phyloP scores from a whole-genome alignment of 257 asterid species.

The Eustoma russellianum region DNA sequence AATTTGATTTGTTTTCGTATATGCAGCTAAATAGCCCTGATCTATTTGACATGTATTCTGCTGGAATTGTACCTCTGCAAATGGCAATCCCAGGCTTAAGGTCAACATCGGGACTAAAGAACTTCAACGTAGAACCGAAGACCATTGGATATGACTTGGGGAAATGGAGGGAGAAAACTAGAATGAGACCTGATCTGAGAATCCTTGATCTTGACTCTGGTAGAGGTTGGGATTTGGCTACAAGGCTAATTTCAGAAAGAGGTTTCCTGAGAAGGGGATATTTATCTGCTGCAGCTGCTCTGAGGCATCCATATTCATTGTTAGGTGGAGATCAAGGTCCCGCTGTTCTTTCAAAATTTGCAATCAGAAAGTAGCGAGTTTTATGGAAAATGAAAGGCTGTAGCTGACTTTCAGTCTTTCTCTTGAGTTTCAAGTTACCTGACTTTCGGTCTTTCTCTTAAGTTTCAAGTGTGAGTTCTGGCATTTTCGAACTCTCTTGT shows the following conservation, averaged over 20 bases:
- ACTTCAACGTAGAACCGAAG: slow-evolving; percentile 70
- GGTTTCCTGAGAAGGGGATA: slow-evolving; percentile 49
- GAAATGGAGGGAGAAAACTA: slow-evolving; percentile 72
- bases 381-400: slow-evolving; percentile 10
- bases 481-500: no score
- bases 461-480: not conserved
- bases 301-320: slow-evolving; percentile 91
- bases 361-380: slow-evolving; percentile 34
- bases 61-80: slow-evolving; percentile 85
- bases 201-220: slow-evolving; percentile 96
- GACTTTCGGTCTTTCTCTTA: no score
- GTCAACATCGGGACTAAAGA: slow-evolving; percentile 66
- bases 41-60: slow-evolving; percentile 90
- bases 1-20: slow-evolving; percentile 3
- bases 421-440: no score
- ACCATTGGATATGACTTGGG: slow-evolving; percentile 69
- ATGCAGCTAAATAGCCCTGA: slow-evolving; percentile 90
- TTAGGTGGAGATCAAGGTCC: slow-evolving; percentile 92
- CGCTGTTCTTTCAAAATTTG: slow-evolving; percentile 73
- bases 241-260: slow-evolving; percentile 74
- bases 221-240: slow-evolving; percentile 96
- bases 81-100: slow-evolving; percentile 80
- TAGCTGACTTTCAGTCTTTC: not conserved
- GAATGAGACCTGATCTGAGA: slow-evolving; percentile 56
- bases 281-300: slow-evolving; percentile 81